These are phyloP conservation scores for Sugiyamaella qingdaonensis DNA, from an alignment of 805 yeast species.

Conservation along the genomic window DNA sequence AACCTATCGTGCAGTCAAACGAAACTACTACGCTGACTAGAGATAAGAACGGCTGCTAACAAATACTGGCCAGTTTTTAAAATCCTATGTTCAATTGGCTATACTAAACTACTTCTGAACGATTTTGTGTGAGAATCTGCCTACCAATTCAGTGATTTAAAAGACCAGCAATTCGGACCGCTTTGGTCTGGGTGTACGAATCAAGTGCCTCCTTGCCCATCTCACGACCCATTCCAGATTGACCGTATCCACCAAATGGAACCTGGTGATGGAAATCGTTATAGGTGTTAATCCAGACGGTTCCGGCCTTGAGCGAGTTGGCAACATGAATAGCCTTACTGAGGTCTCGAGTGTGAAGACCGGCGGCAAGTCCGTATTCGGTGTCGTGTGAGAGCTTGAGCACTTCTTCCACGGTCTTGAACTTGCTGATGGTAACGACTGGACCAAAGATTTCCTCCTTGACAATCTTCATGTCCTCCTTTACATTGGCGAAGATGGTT, in stretches of 20 bases:
- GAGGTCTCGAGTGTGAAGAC: slow-evolving; percentile 68
- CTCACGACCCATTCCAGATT: slow-evolving; percentile 79
- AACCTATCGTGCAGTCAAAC: slow-evolving; percentile 34
- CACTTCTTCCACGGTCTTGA: slow-evolving; percentile 64
- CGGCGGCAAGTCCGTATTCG: slow-evolving; percentile 80
- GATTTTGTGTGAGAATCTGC: background rate
- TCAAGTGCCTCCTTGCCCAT: slow-evolving; percentile 70
- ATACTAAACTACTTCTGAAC: background rate
- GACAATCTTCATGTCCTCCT: slow-evolving; percentile 60
- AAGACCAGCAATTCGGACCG: slow-evolving; percentile 52
- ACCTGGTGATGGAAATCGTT: slow-evolving; percentile 63
- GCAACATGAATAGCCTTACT: slow-evolving; percentile 63
- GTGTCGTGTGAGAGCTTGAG: slow-evolving; percentile 65
- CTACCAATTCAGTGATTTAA: background rate
- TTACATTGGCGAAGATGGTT: slow-evolving; percentile 70
- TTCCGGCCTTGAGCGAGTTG: slow-evolving; percentile 57
- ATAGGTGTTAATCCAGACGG: slow-evolving; percentile 69
- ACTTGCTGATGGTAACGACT: slow-evolving; percentile 68
- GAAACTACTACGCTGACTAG: slow-evolving; percentile 25
- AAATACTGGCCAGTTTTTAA: background rate
- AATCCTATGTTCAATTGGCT: background rate
- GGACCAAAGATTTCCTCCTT: slow-evolving; percentile 90
- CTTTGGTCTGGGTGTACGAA: slow-evolving; percentile 69
- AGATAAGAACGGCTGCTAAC: background rate
- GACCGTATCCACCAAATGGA: slow-evolving; percentile 80